A percentile compares a stretch with the other conserved stretches of the same genome.
phyloP scores from a whole-genome alignment of 352 stramenopile genomes.

The Pythium myriotylum region DNA sequence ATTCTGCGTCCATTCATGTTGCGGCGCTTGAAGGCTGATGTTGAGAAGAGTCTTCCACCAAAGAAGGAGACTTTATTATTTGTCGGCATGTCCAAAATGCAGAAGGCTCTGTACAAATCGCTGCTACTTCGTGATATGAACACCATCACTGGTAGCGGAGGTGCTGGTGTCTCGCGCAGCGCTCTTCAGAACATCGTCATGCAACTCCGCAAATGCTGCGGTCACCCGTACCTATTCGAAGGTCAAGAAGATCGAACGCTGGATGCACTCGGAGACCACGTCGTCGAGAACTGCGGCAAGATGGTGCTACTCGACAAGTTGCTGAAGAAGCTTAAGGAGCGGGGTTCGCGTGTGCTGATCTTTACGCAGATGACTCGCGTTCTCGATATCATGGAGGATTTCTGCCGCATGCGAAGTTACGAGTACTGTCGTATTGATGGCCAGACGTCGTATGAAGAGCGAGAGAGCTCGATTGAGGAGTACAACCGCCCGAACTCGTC shows the following conservation, averaged over 20 bases:
- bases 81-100: constrained; percentile 90
- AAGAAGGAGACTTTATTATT: constrained; percentile 98
- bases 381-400: constrained; percentile 95
- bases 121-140: constrained; percentile 96
- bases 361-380: constrained; percentile 95
- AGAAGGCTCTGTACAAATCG: constrained; percentile 97
- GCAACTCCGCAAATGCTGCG: constrained; percentile 89
- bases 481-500: constrained; percentile 97
- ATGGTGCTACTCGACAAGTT: constrained; percentile 97
- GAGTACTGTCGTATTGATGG: constrained; percentile 91
- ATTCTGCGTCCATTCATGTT: constrained; percentile 96
- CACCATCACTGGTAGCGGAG: constrained; percentile 66
- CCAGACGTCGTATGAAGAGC: constrained; percentile 86
- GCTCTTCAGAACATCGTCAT: constrained; percentile 89
- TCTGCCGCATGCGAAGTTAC: constrained; percentile 94
- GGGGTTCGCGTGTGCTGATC: constrained; percentile 88
- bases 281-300: constrained; percentile 97
- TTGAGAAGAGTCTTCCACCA: constrained; percentile 97
- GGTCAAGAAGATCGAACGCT: constrained; percentile 95
- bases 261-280: constrained; percentile 95
- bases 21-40: constrained; percentile 97
- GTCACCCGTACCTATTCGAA: constrained; percentile 94
- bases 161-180: constrained; percentile 72
- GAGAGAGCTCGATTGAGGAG: constrained; percentile 84
- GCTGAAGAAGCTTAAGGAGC: constrained; percentile 85